phyloP scores from a whole-genome alignment of 805 yeast species.

The Candida odintsovae region DNA sequence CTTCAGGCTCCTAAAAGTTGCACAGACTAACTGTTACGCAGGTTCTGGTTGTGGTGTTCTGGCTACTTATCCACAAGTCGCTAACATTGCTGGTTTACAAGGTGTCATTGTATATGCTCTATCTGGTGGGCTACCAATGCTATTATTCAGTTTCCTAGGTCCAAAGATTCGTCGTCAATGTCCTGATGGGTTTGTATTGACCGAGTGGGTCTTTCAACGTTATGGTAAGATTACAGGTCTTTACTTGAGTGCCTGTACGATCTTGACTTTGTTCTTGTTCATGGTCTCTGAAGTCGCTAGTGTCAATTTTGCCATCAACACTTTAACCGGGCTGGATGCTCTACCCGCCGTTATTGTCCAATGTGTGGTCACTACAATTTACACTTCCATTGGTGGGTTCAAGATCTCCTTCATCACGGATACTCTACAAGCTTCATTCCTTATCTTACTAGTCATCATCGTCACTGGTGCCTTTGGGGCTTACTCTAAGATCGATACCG shows the following conservation, averaged over 20 bases:
- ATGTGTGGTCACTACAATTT: constrained; percentile 80
- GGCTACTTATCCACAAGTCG: constrained; percentile 82
- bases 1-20: not conserved
- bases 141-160: constrained; percentile 77
- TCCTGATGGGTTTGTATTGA: constrained; percentile 86
- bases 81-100: constrained; percentile 79
- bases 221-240: constrained; percentile 70
- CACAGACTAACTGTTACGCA: constrained; percentile 33
- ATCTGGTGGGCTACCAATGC: constrained; percentile 77
- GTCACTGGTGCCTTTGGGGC: constrained; percentile 77
- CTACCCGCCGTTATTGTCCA: constrained; percentile 79
- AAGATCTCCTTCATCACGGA: constrained; percentile 84
- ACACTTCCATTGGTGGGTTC: constrained; percentile 87
- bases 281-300: constrained; percentile 87
- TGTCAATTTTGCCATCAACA: constrained; percentile 65
- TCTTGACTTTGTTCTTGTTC: constrained; percentile 77
- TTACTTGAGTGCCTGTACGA: constrained; percentile 74
- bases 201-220: constrained; percentile 90
- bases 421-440: constrained; percentile 74
- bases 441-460: constrained; percentile 58
- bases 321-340: constrained; percentile 74
- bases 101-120: constrained; percentile 79
- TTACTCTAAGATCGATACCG: constrained; percentile 52
- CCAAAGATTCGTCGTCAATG: constrained; percentile 73
- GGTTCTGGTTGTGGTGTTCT: constrained; percentile 89